Conservation (phyloP, 805 yeast species). For the Cephaloascus albidus region DNA sequence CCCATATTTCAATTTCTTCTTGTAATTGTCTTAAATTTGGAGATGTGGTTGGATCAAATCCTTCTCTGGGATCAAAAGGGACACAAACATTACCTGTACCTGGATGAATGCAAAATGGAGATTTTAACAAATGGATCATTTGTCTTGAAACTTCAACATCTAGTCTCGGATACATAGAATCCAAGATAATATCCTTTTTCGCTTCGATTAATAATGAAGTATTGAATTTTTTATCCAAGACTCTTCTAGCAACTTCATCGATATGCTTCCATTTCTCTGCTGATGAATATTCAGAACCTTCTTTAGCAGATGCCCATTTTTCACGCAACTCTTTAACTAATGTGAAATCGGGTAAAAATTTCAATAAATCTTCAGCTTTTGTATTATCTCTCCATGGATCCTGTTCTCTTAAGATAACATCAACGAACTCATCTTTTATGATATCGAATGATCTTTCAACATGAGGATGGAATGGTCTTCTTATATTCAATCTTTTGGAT, state of each 20-base stretch:
- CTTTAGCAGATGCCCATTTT: conserved; percentile 40
- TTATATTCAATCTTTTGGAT: conserved; percentile 42
- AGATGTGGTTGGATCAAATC: conserved; percentile 71
- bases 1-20: conserved; percentile 49
- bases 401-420: conserved; percentile 67
- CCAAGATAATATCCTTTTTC: conserved; percentile 73
- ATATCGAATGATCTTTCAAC: conserved; percentile 65
- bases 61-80: conserved; percentile 54
- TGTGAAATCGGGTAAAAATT: conserved; percentile 54
- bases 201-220: conserved; percentile 51
- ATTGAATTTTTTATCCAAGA: conserved; percentile 34
- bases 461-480: conserved; percentile 88
- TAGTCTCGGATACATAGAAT: conserved; percentile 79
- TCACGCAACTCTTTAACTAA: conserved; percentile 42
- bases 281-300: conserved; percentile 41
- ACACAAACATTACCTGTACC: conserved; percentile 94
- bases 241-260: conserved; percentile 38
- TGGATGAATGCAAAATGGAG: conserved; percentile 97
- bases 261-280: conserved; percentile 74
- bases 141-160: conserved; percentile 91
- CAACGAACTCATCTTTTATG: conserved; percentile 53
- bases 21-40: conserved; percentile 66
- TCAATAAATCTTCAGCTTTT: conserved; percentile 46
- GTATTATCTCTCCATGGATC: conserved; percentile 70
- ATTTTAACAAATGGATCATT: conserved; percentile 83